A percentile compares a stretch with the other conserved stretches of the same genome.
Evolutionary conservation across 2,329 filamentous ascomycete genomes (phyloP).

Genomic region (Fusarium secorum): DNA sequence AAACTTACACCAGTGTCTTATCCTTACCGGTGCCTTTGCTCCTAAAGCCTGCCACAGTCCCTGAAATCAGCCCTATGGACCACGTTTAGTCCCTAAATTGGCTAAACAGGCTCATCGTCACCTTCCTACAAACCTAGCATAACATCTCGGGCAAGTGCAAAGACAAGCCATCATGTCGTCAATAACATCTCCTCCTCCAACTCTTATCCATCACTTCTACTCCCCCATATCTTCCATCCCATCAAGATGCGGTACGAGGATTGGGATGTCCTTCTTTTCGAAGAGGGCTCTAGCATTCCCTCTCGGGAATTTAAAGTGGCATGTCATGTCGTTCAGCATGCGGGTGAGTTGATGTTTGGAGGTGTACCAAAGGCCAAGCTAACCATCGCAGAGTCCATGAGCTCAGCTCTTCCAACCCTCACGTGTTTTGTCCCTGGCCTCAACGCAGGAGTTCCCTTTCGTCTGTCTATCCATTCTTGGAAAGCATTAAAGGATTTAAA

Average conservation of each 20-base stretch:
- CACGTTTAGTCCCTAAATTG: not conserved
- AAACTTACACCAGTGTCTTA: not conserved
- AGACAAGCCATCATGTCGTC: not conserved
- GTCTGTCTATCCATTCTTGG: constrained; percentile 81
- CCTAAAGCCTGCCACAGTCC: not conserved
- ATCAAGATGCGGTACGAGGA: constrained; percentile 79
- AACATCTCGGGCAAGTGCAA: not conserved
- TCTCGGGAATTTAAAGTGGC: constrained; percentile 83
- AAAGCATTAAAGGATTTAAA: constrained; percentile 54
- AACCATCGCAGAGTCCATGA: constrained; percentile 57
- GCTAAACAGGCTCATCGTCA: not conserved
- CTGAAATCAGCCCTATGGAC: not conserved
- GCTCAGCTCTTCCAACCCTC: constrained; percentile 68
- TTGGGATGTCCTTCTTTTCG: constrained; percentile 87
- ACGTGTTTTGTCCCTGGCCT: constrained; percentile 77
- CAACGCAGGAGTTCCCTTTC: constrained; percentile 64
- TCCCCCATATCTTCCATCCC: constrained; percentile 36
- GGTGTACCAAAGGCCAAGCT: not conserved
- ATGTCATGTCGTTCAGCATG: constrained; percentile 72
- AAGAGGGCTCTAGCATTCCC: constrained; percentile 70
- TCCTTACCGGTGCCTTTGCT: not conserved
- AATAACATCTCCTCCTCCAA: not conserved
- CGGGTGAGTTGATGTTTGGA: constrained; percentile 45
- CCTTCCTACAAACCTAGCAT: constrained; percentile 11
- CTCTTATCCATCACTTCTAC: not conserved